These are phyloP conservation scores for Botrytis aclada DNA, from an alignment of 2,329 filamentous ascomycete genomes.

Conservation along the genomic window DNA sequence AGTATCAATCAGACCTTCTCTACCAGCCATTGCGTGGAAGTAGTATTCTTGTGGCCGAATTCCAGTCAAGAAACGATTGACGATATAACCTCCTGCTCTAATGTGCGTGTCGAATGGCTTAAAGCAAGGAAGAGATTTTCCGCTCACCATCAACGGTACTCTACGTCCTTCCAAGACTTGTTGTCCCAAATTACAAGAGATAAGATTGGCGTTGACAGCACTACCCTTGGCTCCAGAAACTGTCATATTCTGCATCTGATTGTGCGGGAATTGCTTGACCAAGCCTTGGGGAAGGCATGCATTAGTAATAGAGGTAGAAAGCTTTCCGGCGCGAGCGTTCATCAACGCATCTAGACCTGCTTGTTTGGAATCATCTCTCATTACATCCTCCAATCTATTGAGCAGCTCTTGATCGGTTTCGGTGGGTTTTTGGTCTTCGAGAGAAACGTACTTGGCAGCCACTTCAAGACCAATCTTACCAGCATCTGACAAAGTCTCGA, in stretches of 20 bases:
- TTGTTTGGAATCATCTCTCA: slow-evolving; percentile 89
- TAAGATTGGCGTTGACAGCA: slow-evolving; percentile 91
- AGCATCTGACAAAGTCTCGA: slow-evolving; percentile 65
- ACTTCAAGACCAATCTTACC: slow-evolving; percentile 71
- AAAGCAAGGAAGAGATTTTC: slow-evolving; percentile 93
- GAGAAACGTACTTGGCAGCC: slow-evolving; percentile 82
- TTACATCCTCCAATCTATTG: slow-evolving; percentile 78
- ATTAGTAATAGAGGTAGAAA: slow-evolving; percentile 76
- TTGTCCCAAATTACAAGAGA: slow-evolving; percentile 95
- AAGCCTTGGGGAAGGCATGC: slow-evolving; percentile 78
- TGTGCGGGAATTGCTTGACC: slow-evolving; percentile 88
- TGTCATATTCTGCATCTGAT: slow-evolving; percentile 99
- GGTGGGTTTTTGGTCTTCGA: slow-evolving; percentile 62
- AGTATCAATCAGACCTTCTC: slow-evolving; percentile 97
- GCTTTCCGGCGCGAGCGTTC: slow-evolving; percentile 63
- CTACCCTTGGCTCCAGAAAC: slow-evolving; percentile 93
- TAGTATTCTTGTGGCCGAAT: slow-evolving; percentile 98
- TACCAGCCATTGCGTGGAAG: slow-evolving; percentile 98
- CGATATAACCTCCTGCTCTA: slow-evolving; percentile 88
- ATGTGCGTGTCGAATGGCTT: slow-evolving; percentile 86
- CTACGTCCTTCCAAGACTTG: slow-evolving; percentile 92
- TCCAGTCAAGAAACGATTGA: slow-evolving; percentile 94
- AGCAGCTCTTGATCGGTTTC: slow-evolving; percentile 68
- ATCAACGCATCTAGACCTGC: slow-evolving; percentile 84
- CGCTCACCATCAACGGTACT: slow-evolving; percentile 96